Base-by-base conservation (phyloP, 768 basidiomycete species). In the Kwoniella sp. region DNA sequence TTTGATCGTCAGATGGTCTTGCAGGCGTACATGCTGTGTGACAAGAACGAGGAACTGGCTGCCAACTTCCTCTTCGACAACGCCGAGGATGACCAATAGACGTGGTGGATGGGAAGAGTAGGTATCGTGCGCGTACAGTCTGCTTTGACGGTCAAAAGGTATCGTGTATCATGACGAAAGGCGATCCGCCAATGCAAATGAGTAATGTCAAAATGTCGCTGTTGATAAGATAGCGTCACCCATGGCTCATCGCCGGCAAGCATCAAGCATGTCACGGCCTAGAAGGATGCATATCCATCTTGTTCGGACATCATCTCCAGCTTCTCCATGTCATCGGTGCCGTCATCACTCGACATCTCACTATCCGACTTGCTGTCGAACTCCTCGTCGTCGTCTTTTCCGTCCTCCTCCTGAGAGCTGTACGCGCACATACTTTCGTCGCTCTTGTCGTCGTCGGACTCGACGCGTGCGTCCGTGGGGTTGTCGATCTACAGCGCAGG, bases 21-120 rank as follows among this genome's bases (percentile, higher is more conserved):
- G 29, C 83, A 96, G 74, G 95, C 95, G 1, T 99, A 88, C 75
- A 57, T 75, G 50, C 54, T 73, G 9, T 96, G 92, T 74, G 95
- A 90, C 73, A 90, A 88, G 80, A 90, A 98, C 69, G 95, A 98
- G 76, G 90, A 96, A 69, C 76, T 92, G 17, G 91, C 95, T 8
- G 95, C 93, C 12, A 95, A 95, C 69, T 93, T 85, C 65, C 74
- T 96, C 63, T 92, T 96, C 59, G 91, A 93, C 62, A 65, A 76
- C 49, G 77, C 78, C 25, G 84, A 83, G 22, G 66, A 68, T 11
- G 66, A 68, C 28, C 41, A 43, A 32, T 42, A 9, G 5, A 20
- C n/a, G 36, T 32, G 31, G 17, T 8, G 47, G 0, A 37, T 2
- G 20, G 25, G 38, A n/a, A n/a, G n/a, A n/a, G n/a, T n/a, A n/a